These are phyloP conservation scores for Licmophora abbreviata DNA, from an alignment of 108 stramenopile genomes.

Conservation along the genomic window DNA sequence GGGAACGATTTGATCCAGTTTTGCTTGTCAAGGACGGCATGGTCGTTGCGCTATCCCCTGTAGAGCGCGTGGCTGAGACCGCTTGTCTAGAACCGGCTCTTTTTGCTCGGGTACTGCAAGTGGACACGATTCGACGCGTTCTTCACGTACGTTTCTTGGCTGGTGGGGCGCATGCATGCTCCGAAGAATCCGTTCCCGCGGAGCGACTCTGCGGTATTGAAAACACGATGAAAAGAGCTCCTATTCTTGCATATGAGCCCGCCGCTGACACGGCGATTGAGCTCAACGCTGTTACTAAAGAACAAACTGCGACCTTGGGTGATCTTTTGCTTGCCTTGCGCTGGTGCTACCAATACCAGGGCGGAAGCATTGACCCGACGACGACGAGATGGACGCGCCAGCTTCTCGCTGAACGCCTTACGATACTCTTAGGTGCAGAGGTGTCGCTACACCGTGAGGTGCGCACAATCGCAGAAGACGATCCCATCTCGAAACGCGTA, in stretches of 20 bases:
- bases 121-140: slow-evolving; percentile 32
- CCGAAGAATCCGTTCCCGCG: slow-evolving; percentile 23
- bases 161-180: slow-evolving; percentile 6
- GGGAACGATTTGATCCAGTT: slow-evolving; percentile 30
- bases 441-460: slow-evolving; percentile 38
- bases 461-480: slow-evolving; percentile 5
- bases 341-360: slow-evolving; percentile 43
- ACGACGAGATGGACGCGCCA: slow-evolving; percentile 2
- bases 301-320: slow-evolving; percentile 26
- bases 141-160: slow-evolving; percentile 29
- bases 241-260: slow-evolving; percentile 24
- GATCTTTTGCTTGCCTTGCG: slow-evolving; percentile 49
- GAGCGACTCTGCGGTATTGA: slow-evolving; percentile 48
- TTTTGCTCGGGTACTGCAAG: slow-evolving; percentile 32
- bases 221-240: slow-evolving; percentile 30
- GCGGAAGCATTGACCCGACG: not conserved
- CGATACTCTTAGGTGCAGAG: slow-evolving; percentile 44
- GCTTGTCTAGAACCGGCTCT: slow-evolving; percentile 3
- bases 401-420: slow-evolving; percentile 39
- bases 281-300: no score
- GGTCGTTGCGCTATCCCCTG: slow-evolving; percentile 29
- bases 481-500: slow-evolving; percentile 14
- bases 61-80: slow-evolving; percentile 10
- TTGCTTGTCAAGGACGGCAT: slow-evolving; percentile 40
- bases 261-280: slow-evolving; percentile 40